Base-by-base conservation (phyloP, 208 protist species). In the Trypanosoma conorhini region DNA sequence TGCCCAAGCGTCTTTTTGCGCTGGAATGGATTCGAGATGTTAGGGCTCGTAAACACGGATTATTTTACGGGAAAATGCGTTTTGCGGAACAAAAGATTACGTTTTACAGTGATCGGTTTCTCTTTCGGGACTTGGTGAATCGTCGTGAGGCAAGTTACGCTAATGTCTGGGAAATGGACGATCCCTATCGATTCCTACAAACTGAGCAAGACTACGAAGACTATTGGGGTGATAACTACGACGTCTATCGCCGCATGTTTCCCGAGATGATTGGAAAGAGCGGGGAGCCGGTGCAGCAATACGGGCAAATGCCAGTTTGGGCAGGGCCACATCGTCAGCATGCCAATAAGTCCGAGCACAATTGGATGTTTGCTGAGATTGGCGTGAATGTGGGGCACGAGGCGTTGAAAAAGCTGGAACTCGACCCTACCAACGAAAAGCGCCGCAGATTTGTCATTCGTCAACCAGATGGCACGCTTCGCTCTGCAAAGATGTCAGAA, bases 311-410 rank as follows among this genome's bases (percentile, higher is more conserved):
- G 89, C 91, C 93, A 24, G 74, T 88, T n/a, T 97, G 93, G 93
- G 86, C 93, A 12, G 93, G 93, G 8, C 91, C 90, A 66, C 91
- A 97, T 70, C 90, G 91, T 30, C 87, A 96, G 57, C 93, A 96
- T 74, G 90, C 89, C 12, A 96, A 95, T 72, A 96, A 95, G 69
- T 96, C 92, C 12, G 85, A 95, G 75, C 88, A 96, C 74, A 98
- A 98, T 76, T 98, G 94, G 92, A 94, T 98, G 89, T 98, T 98
- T 75, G 94, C 94, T 22, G 92, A 98, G 66, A 98, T 98, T 63
- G 91, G 91, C 64, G 92, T 97, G 51, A 98, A 98, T 72, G 92
- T 97, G 24, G 94, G 94, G 0, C 89, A 98, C 69, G 91, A 98
- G 66, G 83, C 93, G 7, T 80, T 96, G 48, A 97, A 96, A 68